Evolutionary conservation across 140 eudicot species (phyloP).

Genomic region (Artemisia princeps): DNA sequence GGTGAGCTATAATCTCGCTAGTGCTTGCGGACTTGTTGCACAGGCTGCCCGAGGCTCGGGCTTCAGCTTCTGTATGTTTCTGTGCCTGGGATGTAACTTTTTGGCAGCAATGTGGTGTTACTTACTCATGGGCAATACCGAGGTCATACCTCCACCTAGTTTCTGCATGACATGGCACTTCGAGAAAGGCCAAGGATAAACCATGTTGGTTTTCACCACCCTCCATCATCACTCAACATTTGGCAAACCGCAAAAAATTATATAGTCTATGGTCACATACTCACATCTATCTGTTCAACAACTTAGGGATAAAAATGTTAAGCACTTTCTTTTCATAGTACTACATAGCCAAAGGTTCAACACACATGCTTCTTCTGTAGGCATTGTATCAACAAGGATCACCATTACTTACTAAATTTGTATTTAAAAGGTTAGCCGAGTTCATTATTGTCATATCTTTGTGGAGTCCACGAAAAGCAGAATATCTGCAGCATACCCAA

Average conservation of each 20-base stretch:
- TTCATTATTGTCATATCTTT: too few relatives aligned
- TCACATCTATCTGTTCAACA: neutral
- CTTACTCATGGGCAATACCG: too few relatives aligned
- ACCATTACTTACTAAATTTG: neutral
- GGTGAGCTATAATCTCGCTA: too few relatives aligned
- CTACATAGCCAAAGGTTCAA: neutral
- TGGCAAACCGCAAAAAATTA: neutral
- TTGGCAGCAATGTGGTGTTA: too few relatives aligned
- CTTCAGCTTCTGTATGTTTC: too few relatives aligned
- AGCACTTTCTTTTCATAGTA: neutral
- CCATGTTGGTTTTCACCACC: slow-evolving; percentile 11
- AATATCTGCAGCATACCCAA: slow-evolving; percentile 4
- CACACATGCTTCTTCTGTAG: slow-evolving; percentile 8
- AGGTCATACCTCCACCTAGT: too few relatives aligned
- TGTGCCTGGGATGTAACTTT: too few relatives aligned
- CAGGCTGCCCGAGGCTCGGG: too few relatives aligned
- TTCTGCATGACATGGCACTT: neutral
- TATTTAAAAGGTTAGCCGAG: too few relatives aligned
- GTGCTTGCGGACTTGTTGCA: too few relatives aligned
- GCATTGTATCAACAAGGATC: neutral
- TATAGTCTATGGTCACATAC: neutral
- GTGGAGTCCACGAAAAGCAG: neutral
- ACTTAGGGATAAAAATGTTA: neutral
- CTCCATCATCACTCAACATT: neutral
- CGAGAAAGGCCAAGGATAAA: neutral